Conservation (phyloP, 495 filamentous ascomycete genomes). For the Cladorrhinum samala region DNA sequence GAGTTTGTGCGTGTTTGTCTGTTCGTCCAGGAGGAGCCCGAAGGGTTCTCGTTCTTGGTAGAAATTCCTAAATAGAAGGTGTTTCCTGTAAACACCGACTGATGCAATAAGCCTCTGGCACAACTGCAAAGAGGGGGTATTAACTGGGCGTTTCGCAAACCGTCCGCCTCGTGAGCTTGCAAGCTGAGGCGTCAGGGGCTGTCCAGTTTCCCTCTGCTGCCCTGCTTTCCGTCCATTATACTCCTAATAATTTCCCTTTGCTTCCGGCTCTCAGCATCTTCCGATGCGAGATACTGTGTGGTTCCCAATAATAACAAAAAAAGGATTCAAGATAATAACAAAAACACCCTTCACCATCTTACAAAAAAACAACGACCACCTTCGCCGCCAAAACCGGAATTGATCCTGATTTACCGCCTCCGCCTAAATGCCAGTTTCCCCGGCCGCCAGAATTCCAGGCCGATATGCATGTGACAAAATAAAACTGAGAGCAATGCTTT, state of each 20-base stretch:
- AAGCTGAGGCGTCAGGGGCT: slow-evolving; percentile 10
- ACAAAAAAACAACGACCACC: slow-evolving; percentile 13
- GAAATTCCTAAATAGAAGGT: slow-evolving; percentile 7
- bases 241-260: slow-evolving; percentile 11
- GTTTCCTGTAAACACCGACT: slow-evolving; percentile 15
- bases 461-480: slow-evolving; percentile 30
- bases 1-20: slow-evolving; percentile 5
- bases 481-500: slow-evolving; percentile 21
- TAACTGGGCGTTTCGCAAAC: slow-evolving; percentile 5
- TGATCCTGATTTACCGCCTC: slow-evolving; percentile 13
- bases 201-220: slow-evolving; percentile 17
- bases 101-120: slow-evolving; percentile 9
- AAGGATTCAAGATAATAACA: slow-evolving; percentile 9
- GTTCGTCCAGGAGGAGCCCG: slow-evolving; percentile 4
- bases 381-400: slow-evolving; percentile 16
- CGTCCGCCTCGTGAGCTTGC: slow-evolving; percentile 7
- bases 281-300: slow-evolving; percentile 10
- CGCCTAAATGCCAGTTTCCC: slow-evolving; percentile 26
- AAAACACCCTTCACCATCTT: slow-evolving; percentile 22
- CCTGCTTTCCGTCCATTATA: slow-evolving; percentile 22
- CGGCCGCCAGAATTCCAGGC: slow-evolving; percentile 20
- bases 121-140: neutral
- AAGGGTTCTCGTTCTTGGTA: slow-evolving; percentile 3
- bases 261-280: slow-evolving; percentile 10
- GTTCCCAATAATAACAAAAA: slow-evolving; percentile 19